phyloP scores from a whole-genome alignment of 169 alveolate species.

The Cardiosporidium cionae region DNA sequence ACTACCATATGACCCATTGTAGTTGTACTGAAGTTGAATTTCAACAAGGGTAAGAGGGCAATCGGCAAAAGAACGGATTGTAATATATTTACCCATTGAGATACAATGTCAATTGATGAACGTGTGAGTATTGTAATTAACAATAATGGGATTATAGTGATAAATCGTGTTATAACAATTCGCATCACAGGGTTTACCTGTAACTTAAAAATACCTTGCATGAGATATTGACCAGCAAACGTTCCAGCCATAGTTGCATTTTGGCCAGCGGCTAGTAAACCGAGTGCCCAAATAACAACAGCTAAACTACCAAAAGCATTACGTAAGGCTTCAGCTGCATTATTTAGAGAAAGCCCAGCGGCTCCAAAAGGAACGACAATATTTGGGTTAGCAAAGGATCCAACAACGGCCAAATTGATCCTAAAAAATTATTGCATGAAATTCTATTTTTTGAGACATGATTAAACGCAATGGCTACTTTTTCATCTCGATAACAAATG shows the following conservation, averaged over 20 bases:
- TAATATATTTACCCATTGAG: background rate
- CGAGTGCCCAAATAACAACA: slow-evolving; percentile 14
- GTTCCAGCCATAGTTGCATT: slow-evolving; percentile 27
- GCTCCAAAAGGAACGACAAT: background rate
- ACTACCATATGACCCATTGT: too few relatives aligned
- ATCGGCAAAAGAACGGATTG: slow-evolving; percentile 24
- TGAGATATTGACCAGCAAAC: slow-evolving; percentile 24
- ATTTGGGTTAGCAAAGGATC: slow-evolving; percentile 17
- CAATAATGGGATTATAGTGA: slow-evolving; percentile 7
- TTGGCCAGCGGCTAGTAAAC: slow-evolving; percentile 24
- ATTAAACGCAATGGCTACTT: too few relatives aligned
- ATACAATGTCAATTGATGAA: background rate
- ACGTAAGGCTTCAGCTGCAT: slow-evolving; percentile 6
- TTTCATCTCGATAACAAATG: too few relatives aligned
- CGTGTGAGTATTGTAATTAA: background rate
- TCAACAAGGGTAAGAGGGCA: slow-evolving; percentile 18
- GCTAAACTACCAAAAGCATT: slow-evolving; percentile 6
- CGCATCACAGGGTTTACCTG: background rate
- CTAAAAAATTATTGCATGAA: too few relatives aligned
- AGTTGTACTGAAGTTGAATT: background rate
- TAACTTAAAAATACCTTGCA: slow-evolving; percentile 14
- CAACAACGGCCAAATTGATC: background rate
- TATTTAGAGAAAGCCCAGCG: background rate
- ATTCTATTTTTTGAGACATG: too few relatives aligned
- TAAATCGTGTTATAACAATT: slow-evolving; percentile 1